Percentiles rank a stretch among this genome's conserved stretches.
Evolutionary conservation across 225 moss, liverwort and hornwort genomes (phyloP).

Genomic region (Climacium dendroides): DNA sequence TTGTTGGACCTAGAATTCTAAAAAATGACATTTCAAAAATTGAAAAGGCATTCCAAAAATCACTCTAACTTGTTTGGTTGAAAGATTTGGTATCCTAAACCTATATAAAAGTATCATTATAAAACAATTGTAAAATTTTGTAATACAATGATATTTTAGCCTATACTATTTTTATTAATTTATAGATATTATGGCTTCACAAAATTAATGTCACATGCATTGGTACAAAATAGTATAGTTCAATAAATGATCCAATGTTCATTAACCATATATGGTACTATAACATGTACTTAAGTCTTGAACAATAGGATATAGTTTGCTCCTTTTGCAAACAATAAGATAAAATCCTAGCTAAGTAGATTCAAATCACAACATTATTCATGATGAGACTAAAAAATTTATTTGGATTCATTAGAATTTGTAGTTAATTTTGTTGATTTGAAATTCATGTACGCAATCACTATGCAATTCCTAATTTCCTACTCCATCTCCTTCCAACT

Average conservation of each 20-base stretch:
- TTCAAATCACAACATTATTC: neutral
- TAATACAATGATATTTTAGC: neutral
- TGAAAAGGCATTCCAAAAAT: no score
- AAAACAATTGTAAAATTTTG: no score
- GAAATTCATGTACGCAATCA: neutral
- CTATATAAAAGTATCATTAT: no score
- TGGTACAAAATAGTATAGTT: neutral
- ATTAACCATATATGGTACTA: neutral
- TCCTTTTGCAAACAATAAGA: no score
- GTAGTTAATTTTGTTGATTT: neutral
- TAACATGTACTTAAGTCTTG: rapidly evolving
- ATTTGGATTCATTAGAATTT: neutral
- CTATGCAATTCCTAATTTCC: neutral
- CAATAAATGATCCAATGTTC: neutral
- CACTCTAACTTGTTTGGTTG: no score
- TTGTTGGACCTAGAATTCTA: no score
- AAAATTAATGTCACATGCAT: neutral
- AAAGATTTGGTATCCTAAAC: no score
- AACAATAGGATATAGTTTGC: neutral
- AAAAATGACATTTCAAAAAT: no score
- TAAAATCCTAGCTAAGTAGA: neutral
- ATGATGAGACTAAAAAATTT: neutral
- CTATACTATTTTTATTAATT: neutral
- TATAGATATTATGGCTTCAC: neutral
- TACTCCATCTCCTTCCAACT: neutral